Conservation (phyloP, 2,329 filamentous ascomycete genomes). For the Pochonia chlamydosporia region DNA sequence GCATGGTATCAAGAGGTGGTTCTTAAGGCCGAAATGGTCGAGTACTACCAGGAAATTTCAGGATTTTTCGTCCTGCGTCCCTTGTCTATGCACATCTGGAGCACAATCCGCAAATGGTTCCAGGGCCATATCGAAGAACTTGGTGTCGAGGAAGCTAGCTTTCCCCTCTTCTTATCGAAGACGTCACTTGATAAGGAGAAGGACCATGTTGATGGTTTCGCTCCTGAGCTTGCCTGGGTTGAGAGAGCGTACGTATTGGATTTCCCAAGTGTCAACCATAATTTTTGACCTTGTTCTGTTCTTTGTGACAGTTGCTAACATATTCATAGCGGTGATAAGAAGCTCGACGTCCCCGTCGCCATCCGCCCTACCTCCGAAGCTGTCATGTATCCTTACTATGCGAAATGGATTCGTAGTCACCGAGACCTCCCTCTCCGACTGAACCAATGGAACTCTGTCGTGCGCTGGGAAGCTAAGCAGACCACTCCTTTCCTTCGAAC, state of each 20-base stretch:
- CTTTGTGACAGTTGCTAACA: neutral
- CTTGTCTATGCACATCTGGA: conserved; percentile 62
- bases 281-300: neutral
- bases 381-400: conserved; percentile 94
- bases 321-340: conserved; percentile 70
- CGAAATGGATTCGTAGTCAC: conserved; percentile 95
- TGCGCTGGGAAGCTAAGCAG: conserved; percentile 97
- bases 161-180: conserved; percentile 90
- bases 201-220: conserved; percentile 97
- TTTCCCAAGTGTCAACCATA: neutral
- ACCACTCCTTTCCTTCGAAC: conserved; percentile 81
- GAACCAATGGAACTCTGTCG: conserved; percentile 94
- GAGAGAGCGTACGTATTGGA: conserved; percentile 62
- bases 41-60: conserved; percentile 93
- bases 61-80: conserved; percentile 91
- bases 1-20: conserved; percentile 98
- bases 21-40: conserved; percentile 93
- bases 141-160: conserved; percentile 92
- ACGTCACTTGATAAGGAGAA: conserved; percentile 87
- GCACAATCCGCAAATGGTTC: conserved; percentile 61
- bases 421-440: conserved; percentile 88
- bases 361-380: conserved; percentile 65
- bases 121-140: conserved; percentile 75
- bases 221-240: conserved; percentile 85
- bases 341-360: conserved; percentile 74